A percentile compares a stretch with the other conserved stretches of the same genome.
phyloP scores from a whole-genome alignment of 78 protist genomes.

The Planoprotostelium fungivorum region DNA sequence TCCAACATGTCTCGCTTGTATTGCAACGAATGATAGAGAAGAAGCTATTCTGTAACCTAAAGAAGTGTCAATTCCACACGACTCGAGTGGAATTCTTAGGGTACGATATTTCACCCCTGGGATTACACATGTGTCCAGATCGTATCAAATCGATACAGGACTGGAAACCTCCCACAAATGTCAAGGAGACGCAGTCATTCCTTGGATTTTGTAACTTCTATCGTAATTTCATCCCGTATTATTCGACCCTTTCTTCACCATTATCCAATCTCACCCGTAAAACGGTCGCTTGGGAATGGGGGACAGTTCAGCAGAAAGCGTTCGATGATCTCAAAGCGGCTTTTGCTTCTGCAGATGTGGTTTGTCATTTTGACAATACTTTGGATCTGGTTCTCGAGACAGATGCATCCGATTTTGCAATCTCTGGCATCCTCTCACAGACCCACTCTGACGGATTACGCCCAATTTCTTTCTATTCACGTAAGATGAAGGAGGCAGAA shows the following conservation, averaged over 20 bases:
- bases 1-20: background rate
- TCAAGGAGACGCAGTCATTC: background rate
- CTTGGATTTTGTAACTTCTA: background rate
- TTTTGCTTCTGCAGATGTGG: background rate
- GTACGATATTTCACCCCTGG: background rate
- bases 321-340: background rate
- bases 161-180: background rate
- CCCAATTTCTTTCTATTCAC: too few relatives aligned
- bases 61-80: too few relatives aligned
- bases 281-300: background rate
- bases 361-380: too few relatives aligned
- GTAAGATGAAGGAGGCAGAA: too few relatives aligned
- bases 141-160: background rate
- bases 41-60: too few relatives aligned
- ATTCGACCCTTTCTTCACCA: background rate
- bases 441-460: too few relatives aligned
- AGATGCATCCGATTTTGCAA: too few relatives aligned
- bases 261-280: background rate
- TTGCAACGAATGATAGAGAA: too few relatives aligned
- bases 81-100: background rate
- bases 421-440: too few relatives aligned
- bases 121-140: background rate
- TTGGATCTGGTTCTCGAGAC: too few relatives aligned
- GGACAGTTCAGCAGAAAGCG: background rate
- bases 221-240: background rate